These are phyloP conservation scores for Salix brachista DNA, from an alignment of 345 rosid genomes.

Conservation along the genomic window DNA sequence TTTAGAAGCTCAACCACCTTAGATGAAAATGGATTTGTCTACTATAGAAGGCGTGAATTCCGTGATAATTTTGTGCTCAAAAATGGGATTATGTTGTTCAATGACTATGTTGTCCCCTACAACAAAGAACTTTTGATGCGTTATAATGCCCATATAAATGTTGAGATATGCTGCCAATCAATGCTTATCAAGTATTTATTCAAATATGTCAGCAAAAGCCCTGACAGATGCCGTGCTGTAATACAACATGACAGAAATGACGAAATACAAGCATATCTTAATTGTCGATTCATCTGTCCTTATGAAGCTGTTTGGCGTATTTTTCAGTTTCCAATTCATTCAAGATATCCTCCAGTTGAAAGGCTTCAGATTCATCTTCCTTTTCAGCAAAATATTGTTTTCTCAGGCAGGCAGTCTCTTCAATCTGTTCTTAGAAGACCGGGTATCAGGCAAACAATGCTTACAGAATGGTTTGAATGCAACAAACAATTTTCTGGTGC, in stretches of 20 bases:
- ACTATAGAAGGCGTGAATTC: neutral
- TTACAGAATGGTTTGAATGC: neutral
- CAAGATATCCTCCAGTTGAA: neutral
- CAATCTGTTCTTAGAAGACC: neutral
- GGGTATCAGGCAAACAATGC: neutral
- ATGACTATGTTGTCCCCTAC: neutral
- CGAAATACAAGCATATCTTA: neutral
- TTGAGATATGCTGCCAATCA: neutral
- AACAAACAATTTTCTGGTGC: neutral
- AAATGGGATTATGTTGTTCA: neutral
- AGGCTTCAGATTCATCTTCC: neutral
- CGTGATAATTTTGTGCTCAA: neutral
- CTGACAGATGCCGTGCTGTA: neutral
- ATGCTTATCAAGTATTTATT: neutral
- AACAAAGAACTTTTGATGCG: neutral
- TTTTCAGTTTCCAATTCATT: neutral
- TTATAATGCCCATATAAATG: neutral
- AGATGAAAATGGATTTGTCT: neutral
- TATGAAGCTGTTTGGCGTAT: neutral
- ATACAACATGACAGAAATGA: neutral
- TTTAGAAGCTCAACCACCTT: neutral
- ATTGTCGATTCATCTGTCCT: neutral
- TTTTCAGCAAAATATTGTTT: neutral
- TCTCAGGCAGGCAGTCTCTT: neutral
- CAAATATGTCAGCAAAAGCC: neutral